Percentiles rank a stretch among this genome's conserved stretches.
Conservation (phyloP, 305 asterid species). For the Andrographis paniculata region DNA sequence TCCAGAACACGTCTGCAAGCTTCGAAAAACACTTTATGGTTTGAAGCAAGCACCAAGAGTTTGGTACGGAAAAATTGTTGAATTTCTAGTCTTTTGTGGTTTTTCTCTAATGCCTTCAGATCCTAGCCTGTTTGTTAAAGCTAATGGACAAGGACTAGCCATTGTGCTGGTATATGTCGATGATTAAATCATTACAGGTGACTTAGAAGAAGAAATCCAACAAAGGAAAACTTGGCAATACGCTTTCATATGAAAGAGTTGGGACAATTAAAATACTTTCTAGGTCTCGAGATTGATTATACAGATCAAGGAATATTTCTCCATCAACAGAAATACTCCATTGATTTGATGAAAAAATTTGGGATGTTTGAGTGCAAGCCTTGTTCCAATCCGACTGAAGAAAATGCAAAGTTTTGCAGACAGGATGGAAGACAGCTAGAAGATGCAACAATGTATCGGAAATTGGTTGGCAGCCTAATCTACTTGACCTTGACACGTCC, state of each 20-base stretch:
- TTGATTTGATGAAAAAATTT: background rate
- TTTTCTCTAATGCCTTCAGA: background rate
- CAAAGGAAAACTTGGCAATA: conserved; percentile 7
- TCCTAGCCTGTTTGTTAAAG: conserved; percentile 1
- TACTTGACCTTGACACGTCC: background rate
- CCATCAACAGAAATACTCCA: background rate
- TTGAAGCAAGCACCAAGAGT: conserved; percentile 12
- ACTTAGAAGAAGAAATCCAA: conserved; percentile 1
- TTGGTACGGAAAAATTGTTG: conserved; percentile 18
- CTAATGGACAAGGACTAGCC: background rate
- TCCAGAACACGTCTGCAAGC: conserved; percentile 8
- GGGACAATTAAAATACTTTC: conserved; percentile 3
- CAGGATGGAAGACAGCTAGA: background rate
- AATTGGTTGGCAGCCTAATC: conserved; percentile 6
- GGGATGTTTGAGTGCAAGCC: conserved; percentile 5
- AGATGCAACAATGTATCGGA: background rate
- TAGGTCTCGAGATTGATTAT: no score
- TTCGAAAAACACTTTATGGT: conserved; percentile 12
- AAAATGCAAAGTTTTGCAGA: background rate
- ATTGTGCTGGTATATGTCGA: conserved; percentile 18
- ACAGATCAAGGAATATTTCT: no score
- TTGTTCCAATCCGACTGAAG: background rate
- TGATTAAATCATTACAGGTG: conserved; percentile 15
- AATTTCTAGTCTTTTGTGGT: conserved; percentile 6
- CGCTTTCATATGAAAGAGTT: conserved; percentile 15